Evolutionary conservation across 129 eudicot genomes (phyloP).

Genomic region (Arctium lappa): DNA sequence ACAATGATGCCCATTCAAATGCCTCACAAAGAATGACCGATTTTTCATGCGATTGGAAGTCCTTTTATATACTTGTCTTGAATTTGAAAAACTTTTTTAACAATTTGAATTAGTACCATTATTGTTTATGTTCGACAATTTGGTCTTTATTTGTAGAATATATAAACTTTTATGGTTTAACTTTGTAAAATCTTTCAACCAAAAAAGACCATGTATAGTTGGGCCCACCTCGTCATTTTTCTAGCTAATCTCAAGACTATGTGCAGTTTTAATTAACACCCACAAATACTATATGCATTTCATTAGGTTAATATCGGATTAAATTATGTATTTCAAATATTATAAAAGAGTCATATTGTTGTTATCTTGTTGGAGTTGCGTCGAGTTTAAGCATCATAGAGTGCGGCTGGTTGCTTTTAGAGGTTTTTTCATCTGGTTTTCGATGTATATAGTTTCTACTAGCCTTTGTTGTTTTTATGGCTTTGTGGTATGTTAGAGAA

Average conservation of each 20-base stretch:
- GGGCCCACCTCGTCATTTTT: neutral
- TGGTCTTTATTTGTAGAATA: neutral
- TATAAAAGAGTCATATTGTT: no score
- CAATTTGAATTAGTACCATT: neutral
- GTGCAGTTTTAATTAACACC: neutral
- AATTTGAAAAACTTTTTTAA: neutral
- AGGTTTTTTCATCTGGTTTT: no score
- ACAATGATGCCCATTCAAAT: neutral
- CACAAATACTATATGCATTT: neutral
- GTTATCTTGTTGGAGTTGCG: no score
- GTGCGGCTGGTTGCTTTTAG: no score
- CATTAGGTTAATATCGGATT: neutral
- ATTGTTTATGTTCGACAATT: conserved; percentile 8
- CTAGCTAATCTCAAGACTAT: neutral
- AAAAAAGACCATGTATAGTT: neutral
- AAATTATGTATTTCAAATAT: neutral
- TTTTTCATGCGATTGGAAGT: neutral
- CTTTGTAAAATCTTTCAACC: neutral
- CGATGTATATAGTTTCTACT: no score
- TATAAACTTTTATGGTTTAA: neutral
- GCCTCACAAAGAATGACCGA: neutral
- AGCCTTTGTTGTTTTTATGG: no score
- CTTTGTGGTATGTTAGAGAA: no score
- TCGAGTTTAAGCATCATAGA: no score
- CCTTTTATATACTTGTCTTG: neutral